These are phyloP conservation scores for Podila clonocystis DNA, from an alignment of 192 early-diverging fungal genomes.

Conservation along the genomic window DNA sequence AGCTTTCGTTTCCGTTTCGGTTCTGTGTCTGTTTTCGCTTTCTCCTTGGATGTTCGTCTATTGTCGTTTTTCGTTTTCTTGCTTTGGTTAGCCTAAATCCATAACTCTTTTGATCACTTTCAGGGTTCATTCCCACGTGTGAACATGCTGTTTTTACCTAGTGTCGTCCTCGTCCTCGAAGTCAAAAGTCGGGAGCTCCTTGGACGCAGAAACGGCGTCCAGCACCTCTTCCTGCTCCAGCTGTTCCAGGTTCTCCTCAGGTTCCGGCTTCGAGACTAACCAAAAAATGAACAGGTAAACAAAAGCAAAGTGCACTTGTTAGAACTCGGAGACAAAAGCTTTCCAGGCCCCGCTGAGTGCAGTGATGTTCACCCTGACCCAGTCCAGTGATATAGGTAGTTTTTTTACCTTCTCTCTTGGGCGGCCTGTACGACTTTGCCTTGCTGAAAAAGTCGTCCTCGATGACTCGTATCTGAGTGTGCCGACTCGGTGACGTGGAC, in stretches of 20 bases:
- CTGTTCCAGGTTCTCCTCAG: conserved; percentile 5
- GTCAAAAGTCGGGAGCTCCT: conserved; percentile 15
- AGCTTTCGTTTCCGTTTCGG: conserved; percentile 48
- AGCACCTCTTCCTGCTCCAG: conserved; percentile 5
- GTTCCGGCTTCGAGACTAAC: not conserved
- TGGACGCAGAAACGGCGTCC: not conserved
- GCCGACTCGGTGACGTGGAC: not conserved
- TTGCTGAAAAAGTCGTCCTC: conserved; percentile 52
- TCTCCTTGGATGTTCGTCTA: conserved; percentile 14
- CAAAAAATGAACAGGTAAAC: no score
- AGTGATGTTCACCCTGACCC: no score
- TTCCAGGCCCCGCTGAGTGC: not conserved
- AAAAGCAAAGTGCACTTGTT: not conserved
- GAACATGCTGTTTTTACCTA: not conserved
- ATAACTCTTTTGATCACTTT: not conserved
- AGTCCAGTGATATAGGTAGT: not conserved
- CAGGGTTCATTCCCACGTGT: not conserved
- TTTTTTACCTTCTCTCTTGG: conserved; percentile 22
- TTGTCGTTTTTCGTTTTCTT: not conserved
- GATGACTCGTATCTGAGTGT: conserved; percentile 7
- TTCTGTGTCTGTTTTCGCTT: not conserved
- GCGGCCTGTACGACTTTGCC: conserved; percentile 15
- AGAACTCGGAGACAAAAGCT: not conserved
- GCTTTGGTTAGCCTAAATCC: not conserved
- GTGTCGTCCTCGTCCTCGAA: conserved; percentile 31